Evolutionary conservation across 805 yeast genomes (phyloP).

Genomic region (Lipomyces chichibuensis): DNA sequence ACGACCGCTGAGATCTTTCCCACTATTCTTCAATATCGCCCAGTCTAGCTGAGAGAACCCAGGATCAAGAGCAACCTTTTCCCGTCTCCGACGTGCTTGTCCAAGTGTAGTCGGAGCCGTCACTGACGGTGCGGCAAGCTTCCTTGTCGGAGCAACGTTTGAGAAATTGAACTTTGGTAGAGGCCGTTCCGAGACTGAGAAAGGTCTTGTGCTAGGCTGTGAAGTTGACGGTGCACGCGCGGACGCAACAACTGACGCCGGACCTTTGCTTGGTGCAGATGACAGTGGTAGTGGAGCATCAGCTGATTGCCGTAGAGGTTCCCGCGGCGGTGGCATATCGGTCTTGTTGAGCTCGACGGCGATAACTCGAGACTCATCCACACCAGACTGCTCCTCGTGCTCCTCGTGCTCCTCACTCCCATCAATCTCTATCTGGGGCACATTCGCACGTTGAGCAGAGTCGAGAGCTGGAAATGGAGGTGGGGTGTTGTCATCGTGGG

Average conservation of each 20-base stretch:
- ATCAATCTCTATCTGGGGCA: not conserved
- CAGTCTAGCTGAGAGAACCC: conserved; percentile 88
- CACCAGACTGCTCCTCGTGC: not conserved
- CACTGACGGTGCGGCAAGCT: not conserved
- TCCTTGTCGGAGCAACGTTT: not conserved
- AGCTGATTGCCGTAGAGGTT: not conserved
- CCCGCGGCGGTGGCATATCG: not conserved
- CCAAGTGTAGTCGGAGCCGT: conserved; percentile 5
- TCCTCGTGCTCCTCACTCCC: not conserved
- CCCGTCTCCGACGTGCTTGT: conserved; percentile 40
- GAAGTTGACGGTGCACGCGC: not conserved
- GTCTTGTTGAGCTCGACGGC: not conserved
- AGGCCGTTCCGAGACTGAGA: conserved; percentile 2
- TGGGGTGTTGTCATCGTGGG: conserved; percentile 16
- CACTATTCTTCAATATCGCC: conserved; percentile 62
- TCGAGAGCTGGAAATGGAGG: conserved; percentile 27
- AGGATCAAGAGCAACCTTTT: conserved; percentile 62
- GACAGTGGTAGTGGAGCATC: not conserved
- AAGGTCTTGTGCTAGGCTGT: conserved; percentile 2
- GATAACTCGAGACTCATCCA: conserved; percentile 1
- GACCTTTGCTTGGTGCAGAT: not conserved
- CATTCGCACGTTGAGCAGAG: conserved; percentile 30
- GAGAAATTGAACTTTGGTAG: conserved; percentile 20
- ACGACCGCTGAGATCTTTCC: conserved; percentile 51
- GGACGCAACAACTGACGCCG: not conserved